phyloP scores from a whole-genome alignment of 164 flowering plant genomes.

The Piper longum region DNA sequence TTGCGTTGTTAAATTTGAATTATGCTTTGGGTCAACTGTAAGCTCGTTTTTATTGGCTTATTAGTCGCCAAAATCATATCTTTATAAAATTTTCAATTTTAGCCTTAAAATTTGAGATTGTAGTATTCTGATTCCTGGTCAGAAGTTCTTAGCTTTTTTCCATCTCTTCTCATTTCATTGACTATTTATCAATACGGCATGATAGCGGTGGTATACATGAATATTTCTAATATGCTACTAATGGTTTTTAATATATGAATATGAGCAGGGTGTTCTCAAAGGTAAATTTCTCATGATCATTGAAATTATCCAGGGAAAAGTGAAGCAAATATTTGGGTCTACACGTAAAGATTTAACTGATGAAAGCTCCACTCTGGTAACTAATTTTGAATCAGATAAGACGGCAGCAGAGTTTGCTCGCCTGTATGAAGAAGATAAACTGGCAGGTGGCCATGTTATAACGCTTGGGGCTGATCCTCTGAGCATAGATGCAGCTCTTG shows the following conservation, averaged over 20 bases:
- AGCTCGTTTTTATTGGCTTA: too few relatives aligned
- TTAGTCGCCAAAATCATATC: too few relatives aligned
- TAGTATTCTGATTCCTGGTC: too few relatives aligned
- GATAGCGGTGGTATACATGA: too few relatives aligned
- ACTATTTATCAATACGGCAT: too few relatives aligned
- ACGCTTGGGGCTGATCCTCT: conserved; percentile 95
- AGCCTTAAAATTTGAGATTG: too few relatives aligned
- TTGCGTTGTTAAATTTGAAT: not conserved
- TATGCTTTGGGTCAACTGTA: not conserved
- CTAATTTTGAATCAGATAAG: conserved; percentile 90
- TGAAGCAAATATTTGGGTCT: conserved; percentile 98
- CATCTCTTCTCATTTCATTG: too few relatives aligned
- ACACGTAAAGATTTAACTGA: conserved; percentile 65
- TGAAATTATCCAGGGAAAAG: conserved; percentile 64
- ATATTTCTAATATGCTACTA: too few relatives aligned
- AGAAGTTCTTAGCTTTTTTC: too few relatives aligned
- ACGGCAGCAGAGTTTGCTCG: conserved; percentile 77
- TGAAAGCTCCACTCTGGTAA: conserved; percentile 39
- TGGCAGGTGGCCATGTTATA: conserved; percentile 91
- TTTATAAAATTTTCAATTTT: too few relatives aligned
- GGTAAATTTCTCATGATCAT: not conserved
- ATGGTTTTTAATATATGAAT: too few relatives aligned
- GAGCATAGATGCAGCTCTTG: conserved; percentile 68
- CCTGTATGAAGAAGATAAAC: conserved; percentile 64
- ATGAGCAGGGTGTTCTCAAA: not conserved